phyloP scores from a whole-genome alignment of 2,329 filamentous ascomycete genomes.

The Fusarium praegraminearum region DNA sequence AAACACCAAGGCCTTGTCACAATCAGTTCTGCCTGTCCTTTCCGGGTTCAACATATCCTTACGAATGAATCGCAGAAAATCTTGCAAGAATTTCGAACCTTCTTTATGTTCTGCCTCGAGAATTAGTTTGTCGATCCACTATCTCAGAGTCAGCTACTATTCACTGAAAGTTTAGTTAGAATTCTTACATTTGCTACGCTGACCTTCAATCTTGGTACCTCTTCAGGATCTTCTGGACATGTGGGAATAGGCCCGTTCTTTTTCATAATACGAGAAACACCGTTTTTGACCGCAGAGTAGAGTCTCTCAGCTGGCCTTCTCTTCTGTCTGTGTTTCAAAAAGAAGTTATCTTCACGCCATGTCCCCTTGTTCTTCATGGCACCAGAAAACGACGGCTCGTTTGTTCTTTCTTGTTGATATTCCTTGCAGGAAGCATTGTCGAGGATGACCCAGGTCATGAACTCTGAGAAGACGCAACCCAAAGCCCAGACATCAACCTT shows the following conservation, averaged over 20 bases:
- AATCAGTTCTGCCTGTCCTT: not conserved
- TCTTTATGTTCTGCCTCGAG: accelerated
- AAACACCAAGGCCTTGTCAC: accelerated
- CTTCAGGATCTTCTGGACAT: not conserved
- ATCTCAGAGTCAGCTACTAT: not conserved
- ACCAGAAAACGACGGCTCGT: accelerated
- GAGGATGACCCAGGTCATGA: constrained; percentile 7
- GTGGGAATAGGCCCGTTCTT: too few relatives aligned
- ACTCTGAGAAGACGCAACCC: not conserved
- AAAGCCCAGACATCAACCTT: constrained; percentile 11
- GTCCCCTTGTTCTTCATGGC: not conserved
- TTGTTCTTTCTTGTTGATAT: accelerated
- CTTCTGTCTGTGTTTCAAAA: not conserved
- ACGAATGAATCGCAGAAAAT: not conserved
- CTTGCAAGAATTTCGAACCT: accelerated
- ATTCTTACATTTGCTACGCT: not conserved
- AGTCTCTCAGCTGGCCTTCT: not conserved
- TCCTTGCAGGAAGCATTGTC: accelerated
- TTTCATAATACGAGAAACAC: not conserved
- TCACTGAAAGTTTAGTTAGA: accelerated
- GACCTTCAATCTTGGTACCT: not conserved
- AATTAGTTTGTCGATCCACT: not conserved
- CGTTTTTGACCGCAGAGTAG: accelerated
- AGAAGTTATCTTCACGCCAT: not conserved
- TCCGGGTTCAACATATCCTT: not conserved